phyloP scores from a whole-genome alignment of 441 rosid genomes.

The Populus trichocarpa region DNA sequence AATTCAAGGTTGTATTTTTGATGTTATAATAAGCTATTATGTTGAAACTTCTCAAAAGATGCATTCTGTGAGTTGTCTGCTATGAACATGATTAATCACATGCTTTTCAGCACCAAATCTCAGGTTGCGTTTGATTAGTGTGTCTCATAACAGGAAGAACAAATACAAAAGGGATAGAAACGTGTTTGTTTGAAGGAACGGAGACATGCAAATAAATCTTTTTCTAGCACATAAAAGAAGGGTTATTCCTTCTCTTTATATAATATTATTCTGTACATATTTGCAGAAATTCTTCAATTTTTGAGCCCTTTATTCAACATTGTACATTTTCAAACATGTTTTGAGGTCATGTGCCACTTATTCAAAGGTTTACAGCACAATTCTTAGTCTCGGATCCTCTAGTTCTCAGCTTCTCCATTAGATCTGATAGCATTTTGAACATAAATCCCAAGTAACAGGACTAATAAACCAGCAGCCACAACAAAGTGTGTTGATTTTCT shows the following conservation, averaged over 20 bases:
- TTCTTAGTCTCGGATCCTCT: not conserved
- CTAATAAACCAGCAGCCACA: slow-evolving; percentile 34
- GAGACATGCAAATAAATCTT: no score
- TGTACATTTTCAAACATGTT: not conserved
- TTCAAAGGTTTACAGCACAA: not conserved
- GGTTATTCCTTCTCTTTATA: not conserved
- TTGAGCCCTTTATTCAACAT: not conserved
- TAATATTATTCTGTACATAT: not conserved
- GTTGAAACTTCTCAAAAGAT: not conserved
- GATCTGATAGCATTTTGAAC: slow-evolving; percentile 35
- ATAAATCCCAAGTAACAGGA: slow-evolving; percentile 36
- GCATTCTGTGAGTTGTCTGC: not conserved
- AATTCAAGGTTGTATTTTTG: not conserved
- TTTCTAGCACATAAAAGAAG: not conserved
- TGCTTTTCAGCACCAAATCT: not conserved
- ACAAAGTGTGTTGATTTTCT: slow-evolving; percentile 32
- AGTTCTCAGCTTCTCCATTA: slow-evolving; percentile 20
- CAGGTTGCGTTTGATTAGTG: not conserved
- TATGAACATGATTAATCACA: not conserved
- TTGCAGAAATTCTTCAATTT: not conserved
- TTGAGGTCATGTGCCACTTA: not conserved
- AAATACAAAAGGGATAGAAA: no score
- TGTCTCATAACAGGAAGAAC: no score
- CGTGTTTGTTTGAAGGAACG: no score
- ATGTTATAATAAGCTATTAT: not conserved